A percentile compares a stretch with the other conserved stretches of the same genome.
Evolutionary conservation across 352 stramenopile species (phyloP).

Genomic region (Pythium plurisporium): DNA sequence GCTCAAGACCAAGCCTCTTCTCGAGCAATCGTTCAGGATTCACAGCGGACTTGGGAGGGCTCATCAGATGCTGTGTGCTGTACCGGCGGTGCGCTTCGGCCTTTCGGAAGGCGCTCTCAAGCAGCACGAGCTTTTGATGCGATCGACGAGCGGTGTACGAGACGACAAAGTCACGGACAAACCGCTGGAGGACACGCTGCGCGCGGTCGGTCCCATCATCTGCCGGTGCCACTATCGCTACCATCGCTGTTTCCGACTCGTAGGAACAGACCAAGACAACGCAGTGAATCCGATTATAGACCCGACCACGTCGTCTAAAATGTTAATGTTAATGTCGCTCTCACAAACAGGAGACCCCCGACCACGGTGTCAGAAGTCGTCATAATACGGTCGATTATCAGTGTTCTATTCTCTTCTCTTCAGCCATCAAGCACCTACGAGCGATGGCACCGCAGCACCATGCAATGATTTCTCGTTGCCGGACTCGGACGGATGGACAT

Average conservation of each 20-base stretch:
- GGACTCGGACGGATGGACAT: slow-evolving; percentile 34
- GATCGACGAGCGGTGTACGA: slow-evolving; percentile 14
- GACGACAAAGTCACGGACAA: slow-evolving; percentile 12
- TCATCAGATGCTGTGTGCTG: neutral
- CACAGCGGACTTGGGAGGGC: neutral
- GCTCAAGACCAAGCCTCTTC: neutral
- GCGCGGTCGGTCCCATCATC: neutral
- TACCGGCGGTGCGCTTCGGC: neutral
- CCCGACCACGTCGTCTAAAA: too few species aligned
- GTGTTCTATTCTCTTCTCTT: neutral
- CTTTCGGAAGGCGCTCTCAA: slow-evolving; percentile 21
- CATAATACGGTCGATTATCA: too few species aligned
- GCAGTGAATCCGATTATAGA: too few species aligned
- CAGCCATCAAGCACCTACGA: neutral
- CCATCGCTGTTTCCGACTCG: too few species aligned
- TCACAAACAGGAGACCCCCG: neutral
- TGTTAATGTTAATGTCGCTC: too few species aligned
- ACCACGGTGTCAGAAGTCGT: too few species aligned
- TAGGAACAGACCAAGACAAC: too few species aligned
- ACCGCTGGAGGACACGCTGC: slow-evolving; percentile 15
- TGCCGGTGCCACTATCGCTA: too few species aligned
- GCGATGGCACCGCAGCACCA: neutral
- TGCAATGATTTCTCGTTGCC: neutral
- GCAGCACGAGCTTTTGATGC: slow-evolving; percentile 2
- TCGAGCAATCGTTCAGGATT: neutral